Evolutionary conservation across 2,329 filamentous ascomycete species (phyloP).

Genomic region (Calcarisporium arbuscula): DNA sequence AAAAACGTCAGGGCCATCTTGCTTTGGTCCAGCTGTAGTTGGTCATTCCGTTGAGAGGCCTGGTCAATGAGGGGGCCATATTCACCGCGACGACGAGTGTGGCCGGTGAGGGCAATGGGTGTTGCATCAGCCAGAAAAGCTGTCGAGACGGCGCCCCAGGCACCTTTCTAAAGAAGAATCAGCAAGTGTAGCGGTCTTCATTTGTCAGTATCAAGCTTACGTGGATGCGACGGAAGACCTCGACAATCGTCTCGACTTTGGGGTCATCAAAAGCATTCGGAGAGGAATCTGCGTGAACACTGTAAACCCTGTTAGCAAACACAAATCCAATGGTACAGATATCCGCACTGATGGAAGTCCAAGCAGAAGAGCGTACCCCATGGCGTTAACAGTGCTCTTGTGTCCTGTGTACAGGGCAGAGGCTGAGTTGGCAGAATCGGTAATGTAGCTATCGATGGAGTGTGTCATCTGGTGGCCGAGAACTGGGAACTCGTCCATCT

Average conservation of each 20-base stretch:
- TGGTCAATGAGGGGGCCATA: slow-evolving; percentile 71
- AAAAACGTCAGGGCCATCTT: slow-evolving; percentile 71
- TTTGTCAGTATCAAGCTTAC: slow-evolving; percentile 32
- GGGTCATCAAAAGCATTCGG: slow-evolving; percentile 71
- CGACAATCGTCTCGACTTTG: slow-evolving; percentile 78
- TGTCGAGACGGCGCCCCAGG: slow-evolving; percentile 67
- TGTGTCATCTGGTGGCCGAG: slow-evolving; percentile 86
- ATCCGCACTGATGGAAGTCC: too few species aligned
- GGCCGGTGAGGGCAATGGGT: slow-evolving; percentile 66
- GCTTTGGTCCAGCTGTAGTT: slow-evolving; percentile 80
- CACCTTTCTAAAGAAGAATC: slow-evolving; percentile 33
- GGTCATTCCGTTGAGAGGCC: slow-evolving; percentile 65
- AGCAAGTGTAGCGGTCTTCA: slow-evolving; percentile 9
- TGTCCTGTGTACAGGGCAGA: slow-evolving; percentile 77
- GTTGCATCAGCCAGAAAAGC: slow-evolving; percentile 78
- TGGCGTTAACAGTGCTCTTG: slow-evolving; percentile 76
- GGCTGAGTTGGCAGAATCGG: slow-evolving; percentile 79
- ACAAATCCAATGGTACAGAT: too few species aligned
- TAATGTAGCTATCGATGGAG: slow-evolving; percentile 79
- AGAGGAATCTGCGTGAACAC: slow-evolving; percentile 72
- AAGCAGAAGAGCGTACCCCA: slow-evolving; percentile 44
- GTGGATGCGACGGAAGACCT: slow-evolving; percentile 66
- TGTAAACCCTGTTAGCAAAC: slow-evolving; percentile 14
- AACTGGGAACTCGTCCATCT: slow-evolving; percentile 79
- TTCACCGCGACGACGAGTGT: slow-evolving; percentile 62